A percentile compares a stretch with the other conserved stretches of the same genome.
phyloP scores from a whole-genome alignment of 305 asterid genomes.

The Fraxinus sp. region DNA sequence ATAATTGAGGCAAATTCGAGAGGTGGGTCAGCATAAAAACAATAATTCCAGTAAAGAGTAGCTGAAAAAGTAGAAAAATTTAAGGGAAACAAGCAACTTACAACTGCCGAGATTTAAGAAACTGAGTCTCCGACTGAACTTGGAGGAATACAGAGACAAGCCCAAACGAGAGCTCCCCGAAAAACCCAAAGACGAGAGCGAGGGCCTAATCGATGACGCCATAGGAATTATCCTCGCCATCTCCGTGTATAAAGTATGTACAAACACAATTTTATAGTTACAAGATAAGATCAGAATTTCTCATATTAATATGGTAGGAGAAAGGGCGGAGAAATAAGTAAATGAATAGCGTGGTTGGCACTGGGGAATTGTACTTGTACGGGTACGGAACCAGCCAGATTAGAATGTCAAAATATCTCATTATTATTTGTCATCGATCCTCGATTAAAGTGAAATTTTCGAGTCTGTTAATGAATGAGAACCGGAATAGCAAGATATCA shows the following conservation, averaged over 20 bases:
- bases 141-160: constrained; percentile 31
- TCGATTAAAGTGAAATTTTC: too few species aligned
- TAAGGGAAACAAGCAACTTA: constrained; percentile 10
- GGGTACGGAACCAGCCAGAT: too few species aligned
- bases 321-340: too few species aligned
- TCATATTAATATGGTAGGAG: too few species aligned
- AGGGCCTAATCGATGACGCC: constrained; percentile 79
- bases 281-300: background rate
- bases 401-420: too few species aligned
- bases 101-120: constrained; percentile 45
- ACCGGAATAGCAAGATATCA: too few species aligned
- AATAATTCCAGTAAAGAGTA: background rate
- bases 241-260: background rate
- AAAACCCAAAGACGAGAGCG: constrained; percentile 57
- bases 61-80: background rate
- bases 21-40: background rate
- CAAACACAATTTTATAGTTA: background rate
- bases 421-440: too few species aligned
- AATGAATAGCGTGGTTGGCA: too few species aligned
- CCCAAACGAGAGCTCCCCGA: constrained; percentile 45
- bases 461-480: too few species aligned
- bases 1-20: background rate
- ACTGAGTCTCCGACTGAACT: constrained; percentile 31
- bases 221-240: constrained; percentile 77
- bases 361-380: too few species aligned